These are phyloP conservation scores for Dispira parvispora DNA, from an alignment of 192 early-diverging fungal genomes.

Conservation along the genomic window DNA sequence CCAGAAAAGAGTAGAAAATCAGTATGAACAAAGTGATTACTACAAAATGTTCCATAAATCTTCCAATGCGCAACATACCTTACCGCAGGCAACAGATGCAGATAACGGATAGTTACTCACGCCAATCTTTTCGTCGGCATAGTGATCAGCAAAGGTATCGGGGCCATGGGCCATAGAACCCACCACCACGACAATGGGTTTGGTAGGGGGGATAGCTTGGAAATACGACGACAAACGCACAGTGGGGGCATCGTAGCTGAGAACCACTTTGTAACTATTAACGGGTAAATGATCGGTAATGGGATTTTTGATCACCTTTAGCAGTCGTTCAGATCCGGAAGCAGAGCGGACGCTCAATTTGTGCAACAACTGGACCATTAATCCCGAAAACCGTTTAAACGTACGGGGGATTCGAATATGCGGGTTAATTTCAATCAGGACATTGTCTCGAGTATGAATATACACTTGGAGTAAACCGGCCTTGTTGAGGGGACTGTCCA, in stretches of 20 bases:
- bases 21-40: too few relatives aligned
- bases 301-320: slow-evolving; percentile 97
- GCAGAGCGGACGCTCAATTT: slow-evolving; percentile 89
- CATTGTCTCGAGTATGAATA: slow-evolving; percentile 86
- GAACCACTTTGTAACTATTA: slow-evolving; percentile 63
- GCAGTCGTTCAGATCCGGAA: slow-evolving; percentile 77
- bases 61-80: slow-evolving; percentile 77
- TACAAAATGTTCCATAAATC: slow-evolving; percentile 80
- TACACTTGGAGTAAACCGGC: slow-evolving; percentile 96
- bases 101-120: slow-evolving; percentile 93
- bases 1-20: too few relatives aligned
- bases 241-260: slow-evolving; percentile 78
- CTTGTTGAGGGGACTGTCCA: slow-evolving; percentile 98
- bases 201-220: slow-evolving; percentile 47
- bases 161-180: slow-evolving; percentile 94
- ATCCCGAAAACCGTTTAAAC: slow-evolving; percentile 94
- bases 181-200: slow-evolving; percentile 80
- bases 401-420: slow-evolving; percentile 98
- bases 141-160: slow-evolving; percentile 88
- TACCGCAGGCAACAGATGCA: slow-evolving; percentile 93
- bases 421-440: slow-evolving; percentile 96
- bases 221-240: slow-evolving; percentile 70
- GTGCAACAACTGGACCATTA: slow-evolving; percentile 98
- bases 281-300: slow-evolving; percentile 91
- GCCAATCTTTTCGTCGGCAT: slow-evolving; percentile 95